These are phyloP conservation scores for Salvia miltiorrhiza DNA, from an alignment of 257 asterid species.

Conservation along the genomic window DNA sequence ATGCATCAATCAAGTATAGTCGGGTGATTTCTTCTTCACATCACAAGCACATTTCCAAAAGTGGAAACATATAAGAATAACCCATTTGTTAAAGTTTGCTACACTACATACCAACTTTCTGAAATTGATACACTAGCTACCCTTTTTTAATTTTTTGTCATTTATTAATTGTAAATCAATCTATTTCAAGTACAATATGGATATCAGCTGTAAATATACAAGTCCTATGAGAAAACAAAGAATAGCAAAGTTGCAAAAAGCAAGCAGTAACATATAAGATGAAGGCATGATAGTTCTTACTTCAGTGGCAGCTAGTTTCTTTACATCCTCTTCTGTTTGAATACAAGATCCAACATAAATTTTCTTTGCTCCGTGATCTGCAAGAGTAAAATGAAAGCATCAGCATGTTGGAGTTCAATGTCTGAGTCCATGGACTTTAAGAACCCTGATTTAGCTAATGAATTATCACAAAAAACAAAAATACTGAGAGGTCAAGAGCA, in stretches of 20 bases:
- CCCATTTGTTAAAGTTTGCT: no score
- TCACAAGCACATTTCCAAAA: neutral
- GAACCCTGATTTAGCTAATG: neutral
- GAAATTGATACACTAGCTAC: no score
- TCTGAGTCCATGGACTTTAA: neutral
- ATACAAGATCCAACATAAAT: conserved; percentile 92
- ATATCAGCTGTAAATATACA: neutral
- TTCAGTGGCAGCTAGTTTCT: conserved; percentile 52
- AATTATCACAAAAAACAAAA: neutral
- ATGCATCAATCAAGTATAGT: neutral
- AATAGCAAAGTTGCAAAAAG: neutral
- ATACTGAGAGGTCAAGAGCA: neutral
- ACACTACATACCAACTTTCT: no score
- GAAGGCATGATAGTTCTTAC: conserved; percentile 45
- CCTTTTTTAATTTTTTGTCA: no score
- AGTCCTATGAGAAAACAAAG: conserved; percentile 1
- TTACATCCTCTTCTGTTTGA: conserved; percentile 74
- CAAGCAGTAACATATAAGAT: neutral
- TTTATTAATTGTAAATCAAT: no score
- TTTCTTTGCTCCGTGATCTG: conserved; percentile 98
- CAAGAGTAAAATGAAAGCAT: conserved; percentile 22
- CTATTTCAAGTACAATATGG: no score
- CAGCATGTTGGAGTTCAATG: no score
- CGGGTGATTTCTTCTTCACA: neutral
- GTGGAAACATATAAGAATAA: no score